phyloP scores from a whole-genome alignment of 1,139 yeast species.

The Geotrichum carabidarum region DNA sequence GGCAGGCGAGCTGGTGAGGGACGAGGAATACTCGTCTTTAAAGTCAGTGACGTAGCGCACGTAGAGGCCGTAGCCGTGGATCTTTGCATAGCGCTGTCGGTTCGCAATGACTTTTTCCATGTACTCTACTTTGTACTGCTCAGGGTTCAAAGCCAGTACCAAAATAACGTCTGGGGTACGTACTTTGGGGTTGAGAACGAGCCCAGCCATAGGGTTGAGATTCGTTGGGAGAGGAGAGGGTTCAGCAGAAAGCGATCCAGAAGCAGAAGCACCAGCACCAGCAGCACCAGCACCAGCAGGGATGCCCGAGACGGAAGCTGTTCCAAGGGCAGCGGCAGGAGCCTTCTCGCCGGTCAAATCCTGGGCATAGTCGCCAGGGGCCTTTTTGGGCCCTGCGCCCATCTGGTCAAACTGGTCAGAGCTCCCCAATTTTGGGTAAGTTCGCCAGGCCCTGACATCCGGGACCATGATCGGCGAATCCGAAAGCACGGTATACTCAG shows the following conservation, averaged over 20 bases:
- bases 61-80: conserved; percentile 69
- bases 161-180: conserved; percentile 40
- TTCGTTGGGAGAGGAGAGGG: too few relatives aligned
- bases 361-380: conserved; percentile 7
- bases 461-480: background rate
- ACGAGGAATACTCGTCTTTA: conserved; percentile 20
- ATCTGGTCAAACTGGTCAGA: background rate
- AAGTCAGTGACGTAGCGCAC: conserved; percentile 77
- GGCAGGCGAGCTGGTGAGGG: conserved; percentile 28
- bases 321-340: background rate
- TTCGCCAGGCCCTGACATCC: background rate
- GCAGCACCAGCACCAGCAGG: background rate
- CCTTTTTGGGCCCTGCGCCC: background rate
- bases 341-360: conserved; percentile 1
- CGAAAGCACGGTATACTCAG: background rate
- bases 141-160: conserved; percentile 79
- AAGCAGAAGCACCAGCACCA: background rate
- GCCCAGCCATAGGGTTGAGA: too few relatives aligned
- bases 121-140: conserved; percentile 55
- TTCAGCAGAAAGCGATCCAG: too few relatives aligned
- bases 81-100: conserved; percentile 75
- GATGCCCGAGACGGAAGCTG: background rate
- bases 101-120: conserved; percentile 68
- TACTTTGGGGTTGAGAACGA: too few relatives aligned
- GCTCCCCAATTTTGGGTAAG: background rate